Base-by-base conservation (phyloP, 2,329 filamentous ascomycete species). In the Apiospora koreana region DNA sequence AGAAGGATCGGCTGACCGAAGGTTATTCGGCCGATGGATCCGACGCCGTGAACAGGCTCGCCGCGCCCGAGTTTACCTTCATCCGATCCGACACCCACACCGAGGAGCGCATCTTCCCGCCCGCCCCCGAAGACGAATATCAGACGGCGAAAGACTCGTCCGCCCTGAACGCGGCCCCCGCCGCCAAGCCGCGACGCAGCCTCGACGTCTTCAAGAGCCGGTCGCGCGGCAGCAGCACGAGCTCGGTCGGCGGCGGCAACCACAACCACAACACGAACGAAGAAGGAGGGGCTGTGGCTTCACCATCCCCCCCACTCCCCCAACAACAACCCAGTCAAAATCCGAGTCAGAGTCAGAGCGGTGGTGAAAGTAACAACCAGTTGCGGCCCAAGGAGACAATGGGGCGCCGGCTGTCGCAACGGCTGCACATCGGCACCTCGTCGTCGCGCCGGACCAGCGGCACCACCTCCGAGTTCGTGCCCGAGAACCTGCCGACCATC, bases 1-100 rank as follows among this genome's bases (percentile, higher is more conserved):
- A 87, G 78, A 88, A 87, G 79, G 83, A 87, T 71, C 80, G 80
- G 72, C 75, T 85, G 68, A 80, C 82, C 21, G 77, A 80, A 31
- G 76, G 75, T 58, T 75, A 79, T 45, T 71, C 79, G n/a, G 75
- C 78, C 71, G 79, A 82, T 72, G 35, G 35, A 4, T 76, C 80
- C 72, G 79, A 81, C 72, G 80, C 82, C 25, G 76, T 81, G 68
- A 75, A 79, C 62, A 79, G 76, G 69, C 78, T 83, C 50, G 78
- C 79, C 68, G 79, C 85, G 1, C 91, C 92, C 70, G 90, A 93
- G 75, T 94, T 98, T 83, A 94, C 87, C 73, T 94, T 98, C 83
- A 87, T 96, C 77, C 92, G 94, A 72, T 92, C 93, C 74, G 95
- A 97, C 78, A 97, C 95, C 0, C 83, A 90, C 74, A 90, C 91